Conservation (phyloP, 2,329 filamentous ascomycete species). For the Teratosphaeriaceae sp. region DNA sequence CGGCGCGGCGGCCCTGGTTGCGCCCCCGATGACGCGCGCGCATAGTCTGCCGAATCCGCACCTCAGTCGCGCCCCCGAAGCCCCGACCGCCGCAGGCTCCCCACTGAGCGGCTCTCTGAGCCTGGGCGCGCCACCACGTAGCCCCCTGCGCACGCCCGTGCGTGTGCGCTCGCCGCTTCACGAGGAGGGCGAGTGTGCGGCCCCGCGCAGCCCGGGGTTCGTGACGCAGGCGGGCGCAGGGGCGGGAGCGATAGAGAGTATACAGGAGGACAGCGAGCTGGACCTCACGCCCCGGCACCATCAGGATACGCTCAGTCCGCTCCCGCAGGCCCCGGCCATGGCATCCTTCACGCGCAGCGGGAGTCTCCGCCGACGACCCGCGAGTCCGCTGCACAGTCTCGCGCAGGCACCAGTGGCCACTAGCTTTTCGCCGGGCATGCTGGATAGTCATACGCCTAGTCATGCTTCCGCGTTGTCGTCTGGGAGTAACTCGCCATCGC, state of each 20-base stretch:
- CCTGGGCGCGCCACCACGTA: constrained; percentile 27
- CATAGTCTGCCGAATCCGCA: constrained; percentile 37
- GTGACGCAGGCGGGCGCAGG: too few relatives aligned
- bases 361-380: constrained; percentile 36
- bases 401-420: constrained; percentile 20
- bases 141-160: constrained; percentile 34
- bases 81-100: constrained; percentile 14
- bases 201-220: constrained; percentile 23
- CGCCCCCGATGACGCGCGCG: constrained; percentile 42
- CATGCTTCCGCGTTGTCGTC: constrained; percentile 13
- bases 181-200: constrained; percentile 18
- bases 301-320: constrained; percentile 4
- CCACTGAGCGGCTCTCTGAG: constrained; percentile 29
- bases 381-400: constrained; percentile 40
- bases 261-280: constrained; percentile 45
- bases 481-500: constrained; percentile 34
- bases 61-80: constrained; percentile 10
- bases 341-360: constrained; percentile 27
- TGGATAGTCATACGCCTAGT: constrained; percentile 14
- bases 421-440: constrained; percentile 12
- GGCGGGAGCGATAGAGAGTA: constrained; percentile 28
- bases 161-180: constrained; percentile 36
- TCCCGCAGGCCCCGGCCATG: constrained; percentile 11
- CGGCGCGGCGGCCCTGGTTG: constrained; percentile 30
- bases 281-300: constrained; percentile 32